Evolutionary conservation across 1,284 basidiomycete species (phyloP).

Genomic region (Lentinula novae-zelandiae): DNA sequence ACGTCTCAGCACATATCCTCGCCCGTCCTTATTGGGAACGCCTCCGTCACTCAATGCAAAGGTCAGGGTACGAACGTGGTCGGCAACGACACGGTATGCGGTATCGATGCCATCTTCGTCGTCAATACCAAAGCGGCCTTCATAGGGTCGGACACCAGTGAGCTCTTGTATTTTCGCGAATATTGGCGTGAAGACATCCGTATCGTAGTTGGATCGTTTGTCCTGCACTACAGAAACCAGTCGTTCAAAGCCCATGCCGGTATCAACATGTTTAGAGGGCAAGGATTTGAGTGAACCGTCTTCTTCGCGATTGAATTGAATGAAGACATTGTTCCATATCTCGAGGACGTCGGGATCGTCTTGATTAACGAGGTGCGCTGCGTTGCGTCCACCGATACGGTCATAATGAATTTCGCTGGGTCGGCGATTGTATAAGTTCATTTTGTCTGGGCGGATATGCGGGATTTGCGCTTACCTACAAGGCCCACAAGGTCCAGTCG

Average conservation of each 20-base stretch:
- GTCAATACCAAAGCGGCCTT: slow-evolving; percentile 90
- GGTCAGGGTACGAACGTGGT: slow-evolving; percentile 94
- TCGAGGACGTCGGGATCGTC: slow-evolving; percentile 97
- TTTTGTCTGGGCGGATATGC: neutral
- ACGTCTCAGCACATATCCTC: slow-evolving; percentile 92
- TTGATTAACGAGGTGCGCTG: slow-evolving; percentile 87
- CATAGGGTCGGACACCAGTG: slow-evolving; percentile 85
- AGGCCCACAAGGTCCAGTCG: slow-evolving; percentile 96
- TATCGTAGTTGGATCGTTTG: slow-evolving; percentile 95
- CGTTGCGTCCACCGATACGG: slow-evolving; percentile 92
- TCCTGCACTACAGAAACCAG: slow-evolving; percentile 93
- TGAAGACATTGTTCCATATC: slow-evolving; percentile 99
- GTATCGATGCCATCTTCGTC: slow-evolving; percentile 95
- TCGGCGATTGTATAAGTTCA: neutral
- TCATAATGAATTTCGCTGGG: slow-evolving; percentile 93
- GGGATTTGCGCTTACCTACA: slow-evolving; percentile 60
- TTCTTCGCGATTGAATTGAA: slow-evolving; percentile 95
- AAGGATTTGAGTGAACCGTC: slow-evolving; percentile 80
- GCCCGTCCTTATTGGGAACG: slow-evolving; percentile 92
- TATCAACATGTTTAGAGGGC: slow-evolving; percentile 95
- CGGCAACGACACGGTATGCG: slow-evolving; percentile 95
- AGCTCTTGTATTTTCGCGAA: slow-evolving; percentile 88
- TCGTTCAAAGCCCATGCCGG: slow-evolving; percentile 98
- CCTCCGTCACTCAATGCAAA: slow-evolving; percentile 97
- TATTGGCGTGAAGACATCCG: slow-evolving; percentile 90